These are phyloP conservation scores for Boletus mariae DNA, from an alignment of 1,284 basidiomycete species.

Conservation along the genomic window DNA sequence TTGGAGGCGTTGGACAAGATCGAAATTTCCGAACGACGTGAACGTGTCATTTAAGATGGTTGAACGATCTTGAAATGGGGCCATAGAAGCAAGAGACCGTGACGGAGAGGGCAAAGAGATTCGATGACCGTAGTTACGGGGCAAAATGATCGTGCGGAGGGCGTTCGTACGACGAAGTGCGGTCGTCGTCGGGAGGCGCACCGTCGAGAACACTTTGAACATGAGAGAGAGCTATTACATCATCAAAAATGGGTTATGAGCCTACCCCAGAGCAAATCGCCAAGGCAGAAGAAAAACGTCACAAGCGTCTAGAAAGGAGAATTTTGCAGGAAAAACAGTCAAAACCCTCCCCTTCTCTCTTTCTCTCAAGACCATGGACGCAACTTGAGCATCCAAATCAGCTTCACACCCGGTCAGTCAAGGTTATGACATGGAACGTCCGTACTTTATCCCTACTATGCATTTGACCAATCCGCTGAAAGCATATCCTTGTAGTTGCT, in stretches of 20 bases:
- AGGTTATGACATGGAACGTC: constrained; percentile 78
- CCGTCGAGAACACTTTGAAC: constrained; percentile 32
- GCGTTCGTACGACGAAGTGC: constrained; percentile 18
- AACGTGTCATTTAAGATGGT: constrained; percentile 5
- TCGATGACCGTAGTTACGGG: constrained; percentile 12
- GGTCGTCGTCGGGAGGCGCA: constrained; percentile 29
- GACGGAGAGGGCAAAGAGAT: constrained; percentile 8
- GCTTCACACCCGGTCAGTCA: constrained; percentile 34
- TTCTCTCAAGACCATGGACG: constrained; percentile 55
- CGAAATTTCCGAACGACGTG: constrained; percentile 66
- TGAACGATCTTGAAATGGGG: constrained; percentile 20
- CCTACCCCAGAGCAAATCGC: constrained; percentile 56
- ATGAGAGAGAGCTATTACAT: constrained; percentile 24
- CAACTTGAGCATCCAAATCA: constrained; percentile 22
- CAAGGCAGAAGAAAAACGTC: constrained; percentile 42
- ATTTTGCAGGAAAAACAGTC: neutral
- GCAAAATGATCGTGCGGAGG: constrained; percentile 17
- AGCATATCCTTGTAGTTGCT: constrained; percentile 48
- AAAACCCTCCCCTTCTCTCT: constrained; percentile 18
- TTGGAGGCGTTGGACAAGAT: constrained; percentile 69
- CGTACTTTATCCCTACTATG: constrained; percentile 31
- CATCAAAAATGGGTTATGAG: constrained; percentile 20
- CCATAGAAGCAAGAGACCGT: constrained; percentile 30
- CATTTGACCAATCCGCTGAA: constrained; percentile 12
- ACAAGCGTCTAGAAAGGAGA: constrained; percentile 48